A percentile compares a stretch with the other conserved stretches of the same genome.
phyloP scores from a whole-genome alignment of 2,329 filamentous ascomycete genomes.

The Pyricularia grisea region DNA sequence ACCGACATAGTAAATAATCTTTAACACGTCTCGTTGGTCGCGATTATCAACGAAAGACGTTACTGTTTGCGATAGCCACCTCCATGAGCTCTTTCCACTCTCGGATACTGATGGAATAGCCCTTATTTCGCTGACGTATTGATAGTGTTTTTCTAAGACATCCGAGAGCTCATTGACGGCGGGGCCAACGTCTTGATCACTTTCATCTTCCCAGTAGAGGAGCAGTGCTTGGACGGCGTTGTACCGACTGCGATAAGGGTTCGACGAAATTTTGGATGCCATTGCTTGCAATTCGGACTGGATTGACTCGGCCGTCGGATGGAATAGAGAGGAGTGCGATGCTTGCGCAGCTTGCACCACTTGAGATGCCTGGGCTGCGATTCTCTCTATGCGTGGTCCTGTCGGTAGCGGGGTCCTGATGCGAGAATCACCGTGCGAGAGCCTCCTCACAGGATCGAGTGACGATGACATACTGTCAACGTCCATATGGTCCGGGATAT shows the following conservation, averaged over 20 bases:
- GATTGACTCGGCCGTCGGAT: slow-evolving; percentile 40
- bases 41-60: slow-evolving; percentile 42
- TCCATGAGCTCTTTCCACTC: slow-evolving; percentile 37
- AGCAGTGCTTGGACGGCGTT: slow-evolving; percentile 41
- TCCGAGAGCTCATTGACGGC: slow-evolving; percentile 38
- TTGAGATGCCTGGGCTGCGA: slow-evolving; percentile 21
- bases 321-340: neutral
- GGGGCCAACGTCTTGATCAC: slow-evolving; percentile 28
- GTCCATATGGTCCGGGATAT: slow-evolving; percentile 46
- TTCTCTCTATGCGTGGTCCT: slow-evolving; percentile 44
- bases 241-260: slow-evolving; percentile 42
- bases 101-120: slow-evolving; percentile 40
- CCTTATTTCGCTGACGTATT: slow-evolving; percentile 37
- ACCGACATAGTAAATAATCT: slow-evolving; percentile 50
- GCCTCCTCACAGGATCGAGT: slow-evolving; percentile 24
- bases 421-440: slow-evolving; percentile 34
- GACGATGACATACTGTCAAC: slow-evolving; percentile 32
- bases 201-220: slow-evolving; percentile 47
- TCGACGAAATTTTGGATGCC: slow-evolving; percentile 35
- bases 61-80: slow-evolving; percentile 43
- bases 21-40: slow-evolving; percentile 46
- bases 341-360: slow-evolving; percentile 17
- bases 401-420: slow-evolving; percentile 48
- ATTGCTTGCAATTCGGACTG: slow-evolving; percentile 43
- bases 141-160: slow-evolving; percentile 42